Conservation (phyloP, 2,329 filamentous ascomycete genomes). For the Colletotrichum falcatum region DNA sequence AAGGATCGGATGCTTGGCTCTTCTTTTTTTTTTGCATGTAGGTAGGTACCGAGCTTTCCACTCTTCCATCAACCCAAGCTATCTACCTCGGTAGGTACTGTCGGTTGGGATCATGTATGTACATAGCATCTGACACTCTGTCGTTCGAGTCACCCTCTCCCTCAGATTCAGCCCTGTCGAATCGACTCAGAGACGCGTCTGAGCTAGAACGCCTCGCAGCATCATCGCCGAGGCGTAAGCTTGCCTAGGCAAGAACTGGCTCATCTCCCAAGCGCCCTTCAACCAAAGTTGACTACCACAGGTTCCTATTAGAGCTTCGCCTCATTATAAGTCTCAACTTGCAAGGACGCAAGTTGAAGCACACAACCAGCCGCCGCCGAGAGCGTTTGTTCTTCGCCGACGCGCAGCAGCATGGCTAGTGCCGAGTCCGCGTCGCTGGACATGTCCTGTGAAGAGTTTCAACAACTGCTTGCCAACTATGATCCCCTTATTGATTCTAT, state of each 20-base stretch:
- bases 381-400: neutral
- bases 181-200: neutral
- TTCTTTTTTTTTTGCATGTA: neutral
- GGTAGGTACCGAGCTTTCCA: neutral
- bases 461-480: constrained; percentile 53
- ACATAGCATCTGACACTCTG: neutral
- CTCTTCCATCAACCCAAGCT: constrained; percentile 3
- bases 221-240: neutral
- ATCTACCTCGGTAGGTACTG: too few relatives aligned
- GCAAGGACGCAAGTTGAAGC: neutral
- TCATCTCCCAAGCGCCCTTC: neutral
- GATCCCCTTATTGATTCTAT: constrained; percentile 55
- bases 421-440: constrained; percentile 30
- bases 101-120: neutral
- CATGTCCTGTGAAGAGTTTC: constrained; percentile 52
- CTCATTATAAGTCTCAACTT: neutral
- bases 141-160: neutral
- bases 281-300: neutral
- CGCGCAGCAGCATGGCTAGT: constrained; percentile 20
- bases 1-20: neutral
- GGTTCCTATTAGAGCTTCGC: neutral
- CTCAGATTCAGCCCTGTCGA: neutral
- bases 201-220: neutral
- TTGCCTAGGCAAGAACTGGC: neutral
- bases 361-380: neutral